Conservation (phyloP, 495 filamentous ascomycete genomes). For the Annulohypoxylon moriforme region DNA sequence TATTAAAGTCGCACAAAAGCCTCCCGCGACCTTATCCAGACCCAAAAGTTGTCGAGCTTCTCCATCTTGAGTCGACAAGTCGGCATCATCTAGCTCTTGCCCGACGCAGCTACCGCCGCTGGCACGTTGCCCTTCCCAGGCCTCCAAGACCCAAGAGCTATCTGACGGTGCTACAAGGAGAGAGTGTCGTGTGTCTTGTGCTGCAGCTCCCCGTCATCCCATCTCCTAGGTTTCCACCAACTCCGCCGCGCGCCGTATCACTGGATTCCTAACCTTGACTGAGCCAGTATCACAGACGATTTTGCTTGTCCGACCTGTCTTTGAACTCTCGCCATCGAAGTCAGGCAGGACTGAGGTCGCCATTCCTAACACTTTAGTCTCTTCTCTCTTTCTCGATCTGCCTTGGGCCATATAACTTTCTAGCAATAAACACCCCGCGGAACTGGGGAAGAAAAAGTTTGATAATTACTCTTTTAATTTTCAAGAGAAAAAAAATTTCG, state of each 20-base stretch:
- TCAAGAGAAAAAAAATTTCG: slow-evolving; percentile 9
- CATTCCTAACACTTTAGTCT: slow-evolving; percentile 30
- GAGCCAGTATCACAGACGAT: slow-evolving; percentile 57
- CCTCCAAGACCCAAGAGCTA: slow-evolving; percentile 47
- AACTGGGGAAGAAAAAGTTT: slow-evolving; percentile 16
- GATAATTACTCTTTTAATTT: slow-evolving; percentile 19
- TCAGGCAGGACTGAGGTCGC: slow-evolving; percentile 35
- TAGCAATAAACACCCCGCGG: slow-evolving; percentile 23
- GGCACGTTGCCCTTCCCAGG: slow-evolving; percentile 48
- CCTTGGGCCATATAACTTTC: slow-evolving; percentile 43
- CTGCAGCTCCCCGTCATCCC: slow-evolving; percentile 59
- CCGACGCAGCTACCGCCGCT: slow-evolving; percentile 46
- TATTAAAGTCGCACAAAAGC: slow-evolving; percentile 66
- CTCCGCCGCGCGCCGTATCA: slow-evolving; percentile 59
- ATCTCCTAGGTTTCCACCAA: slow-evolving; percentile 55
- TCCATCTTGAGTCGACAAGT: slow-evolving; percentile 48
- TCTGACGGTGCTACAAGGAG: slow-evolving; percentile 50
- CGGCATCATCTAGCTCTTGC: slow-evolving; percentile 48
- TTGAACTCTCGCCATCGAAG: slow-evolving; percentile 44
- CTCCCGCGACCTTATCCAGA: slow-evolving; percentile 59
- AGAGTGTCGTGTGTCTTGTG: slow-evolving; percentile 50
- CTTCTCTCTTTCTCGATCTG: slow-evolving; percentile 23
- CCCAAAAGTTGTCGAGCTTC: slow-evolving; percentile 57
- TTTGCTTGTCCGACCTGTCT: slow-evolving; percentile 59
- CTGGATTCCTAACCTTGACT: slow-evolving; percentile 55